Base-by-base conservation (phyloP, 352 stramenopile genomes). In the Globisporangium echinulatum region DNA sequence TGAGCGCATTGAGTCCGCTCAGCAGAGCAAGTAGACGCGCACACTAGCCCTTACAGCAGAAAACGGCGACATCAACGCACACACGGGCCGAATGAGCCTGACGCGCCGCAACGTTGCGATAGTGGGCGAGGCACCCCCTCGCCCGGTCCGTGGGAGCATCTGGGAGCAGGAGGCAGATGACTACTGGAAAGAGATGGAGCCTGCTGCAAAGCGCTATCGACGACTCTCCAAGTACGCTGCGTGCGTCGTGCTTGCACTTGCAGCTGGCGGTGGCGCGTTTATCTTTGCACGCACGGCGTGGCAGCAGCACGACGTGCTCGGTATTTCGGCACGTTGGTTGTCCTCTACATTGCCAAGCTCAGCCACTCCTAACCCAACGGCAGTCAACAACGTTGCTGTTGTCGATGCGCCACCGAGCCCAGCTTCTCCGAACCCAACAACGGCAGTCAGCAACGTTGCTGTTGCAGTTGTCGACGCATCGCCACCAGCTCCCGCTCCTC, bases 131-230 rank as follows among this genome's bases (percentile, higher is more conserved):
- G 63, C 51, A 33, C 56, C 50, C 15, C 37, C 37, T 10, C 50
- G 64, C 1, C 66, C 62, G 15, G 49, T 25, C 7, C n/a, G 38
- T n/a, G 79, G 69, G 49, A 85, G 74, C 47, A 76, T 90, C 51
- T 90, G 81, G 79, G 75, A 88, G 51, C 64, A 88, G 39, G 71
- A 85, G 43, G 77, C 78, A 4, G 62, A 86, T 44, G 70, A 86
- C 37, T 88, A 87, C 68, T 90, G 78, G 81, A 80, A 88, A 59
- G 69, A 82, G 37, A 90, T 90, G 78, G 81, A 88, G 59, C 75
- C 81, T 7, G 25, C 25, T 33, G 61, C 66, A 14, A 72, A 76
- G 47, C 61, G 63, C 36, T 72, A 71, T 51, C 70, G 70, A n/a
- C 62, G 69, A 46, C 49, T 77, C 55, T 56, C 37, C 48, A 71